Conservation (phyloP, 2,329 filamentous ascomycete species). For the Curvularia spicifera region DNA sequence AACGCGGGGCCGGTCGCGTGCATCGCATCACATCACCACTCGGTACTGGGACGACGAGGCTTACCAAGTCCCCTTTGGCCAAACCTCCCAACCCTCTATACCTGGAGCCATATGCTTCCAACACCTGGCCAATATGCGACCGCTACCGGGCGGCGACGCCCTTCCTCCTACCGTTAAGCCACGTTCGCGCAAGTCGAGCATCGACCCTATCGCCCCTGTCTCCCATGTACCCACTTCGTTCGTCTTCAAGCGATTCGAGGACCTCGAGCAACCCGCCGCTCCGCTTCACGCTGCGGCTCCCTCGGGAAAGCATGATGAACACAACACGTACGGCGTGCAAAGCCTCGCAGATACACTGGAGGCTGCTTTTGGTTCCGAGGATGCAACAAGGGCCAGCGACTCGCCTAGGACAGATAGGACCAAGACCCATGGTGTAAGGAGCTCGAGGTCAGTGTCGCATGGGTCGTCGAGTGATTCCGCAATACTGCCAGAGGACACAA, state of each 20-base stretch:
- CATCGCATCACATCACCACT: constrained; percentile 18
- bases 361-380: constrained; percentile 48
- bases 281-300: constrained; percentile 26
- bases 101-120: constrained; percentile 14
- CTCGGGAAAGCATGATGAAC: constrained; percentile 31
- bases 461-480: constrained; percentile 28
- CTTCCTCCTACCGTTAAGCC: constrained; percentile 40
- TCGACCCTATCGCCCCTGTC: constrained; percentile 41
- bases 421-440: constrained; percentile 42
- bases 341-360: constrained; percentile 62
- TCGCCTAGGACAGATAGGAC: constrained; percentile 33
- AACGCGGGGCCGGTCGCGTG: constrained; percentile 23
- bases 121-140: constrained; percentile 37
- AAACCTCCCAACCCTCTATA: constrained; percentile 3
- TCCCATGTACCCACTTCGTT: constrained; percentile 61
- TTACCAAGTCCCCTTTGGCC: constrained; percentile 9
- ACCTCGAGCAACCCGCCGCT: constrained; percentile 52
- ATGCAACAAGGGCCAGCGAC: constrained; percentile 29
- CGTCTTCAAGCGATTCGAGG: constrained; percentile 63
- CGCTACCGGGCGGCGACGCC: constrained; percentile 46
- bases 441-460: constrained; percentile 29
- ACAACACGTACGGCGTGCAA: constrained; percentile 63
- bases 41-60: constrained; percentile 13
- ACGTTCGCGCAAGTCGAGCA: constrained; percentile 49
- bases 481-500: constrained; percentile 29